Evolutionary conservation across 1,284 basidiomycete species (phyloP).

Genomic region (Cutaneotrichosporon sp.): DNA sequence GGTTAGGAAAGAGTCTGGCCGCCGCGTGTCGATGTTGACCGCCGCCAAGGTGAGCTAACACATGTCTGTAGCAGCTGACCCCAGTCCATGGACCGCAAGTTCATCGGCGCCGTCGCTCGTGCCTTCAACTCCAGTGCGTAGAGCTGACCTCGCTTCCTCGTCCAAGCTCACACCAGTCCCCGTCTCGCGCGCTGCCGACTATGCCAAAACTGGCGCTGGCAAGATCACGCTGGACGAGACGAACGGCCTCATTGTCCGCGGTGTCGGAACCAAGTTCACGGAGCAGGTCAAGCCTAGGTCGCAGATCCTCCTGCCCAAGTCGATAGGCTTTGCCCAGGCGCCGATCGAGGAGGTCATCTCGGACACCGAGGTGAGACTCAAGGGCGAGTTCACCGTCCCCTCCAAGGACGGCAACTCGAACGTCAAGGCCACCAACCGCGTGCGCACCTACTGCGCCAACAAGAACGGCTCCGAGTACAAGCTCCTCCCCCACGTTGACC

Average conservation of each 20-base stretch:
- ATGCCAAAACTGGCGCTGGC: conserved; percentile 77
- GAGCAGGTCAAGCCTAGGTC: conserved; percentile 75
- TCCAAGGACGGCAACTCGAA: conserved; percentile 57
- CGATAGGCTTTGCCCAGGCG: conserved; percentile 72
- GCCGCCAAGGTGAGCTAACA: conserved; percentile 69
- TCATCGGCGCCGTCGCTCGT: conserved; percentile 76
- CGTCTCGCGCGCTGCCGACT: conserved; percentile 88
- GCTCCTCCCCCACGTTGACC: conserved; percentile 80
- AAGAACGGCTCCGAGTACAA: conserved; percentile 70
- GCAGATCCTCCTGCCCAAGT: conserved; percentile 87
- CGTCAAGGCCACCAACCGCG: conserved; percentile 70
- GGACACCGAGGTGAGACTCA: conserved; percentile 78
- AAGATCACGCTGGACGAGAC: conserved; percentile 69
- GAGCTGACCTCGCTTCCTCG: background rate
- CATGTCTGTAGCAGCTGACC: background rate
- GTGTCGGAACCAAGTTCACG: conserved; percentile 74
- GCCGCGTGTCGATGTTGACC: conserved; percentile 84
- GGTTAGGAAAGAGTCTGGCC: conserved; percentile 78
- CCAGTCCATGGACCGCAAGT: conserved; percentile 49
- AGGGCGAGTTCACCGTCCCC: conserved; percentile 71
- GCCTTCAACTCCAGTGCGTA: conserved; percentile 89
- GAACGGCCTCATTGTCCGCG: conserved; percentile 77
- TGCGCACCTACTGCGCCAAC: conserved; percentile 62
- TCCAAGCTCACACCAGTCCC: conserved; percentile 66
- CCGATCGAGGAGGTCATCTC: conserved; percentile 88